Evolutionary conservation across 805 yeast species (phyloP).

Genomic region (Saccharomyces eubayanus): DNA sequence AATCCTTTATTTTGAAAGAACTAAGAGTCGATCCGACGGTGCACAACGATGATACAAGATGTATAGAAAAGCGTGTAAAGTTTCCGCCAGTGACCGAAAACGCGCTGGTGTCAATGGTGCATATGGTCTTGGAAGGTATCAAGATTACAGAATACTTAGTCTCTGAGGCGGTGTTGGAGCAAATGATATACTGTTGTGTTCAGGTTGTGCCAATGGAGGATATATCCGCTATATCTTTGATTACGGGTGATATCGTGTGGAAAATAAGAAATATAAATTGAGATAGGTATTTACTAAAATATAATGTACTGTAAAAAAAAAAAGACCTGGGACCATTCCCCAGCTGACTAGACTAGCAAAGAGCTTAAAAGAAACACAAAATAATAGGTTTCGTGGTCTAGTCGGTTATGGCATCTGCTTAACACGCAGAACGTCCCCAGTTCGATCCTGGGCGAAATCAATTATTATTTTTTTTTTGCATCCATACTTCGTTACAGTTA

Average conservation of each 20-base stretch:
- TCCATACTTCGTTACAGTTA: too few relatives aligned
- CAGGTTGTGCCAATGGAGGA: conserved; percentile 16
- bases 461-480: not conserved
- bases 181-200: conserved; percentile 20
- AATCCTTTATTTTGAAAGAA: conserved; percentile 13
- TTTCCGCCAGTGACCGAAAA: conserved; percentile 19
- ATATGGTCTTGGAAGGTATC: conserved; percentile 24
- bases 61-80: conserved; percentile 1
- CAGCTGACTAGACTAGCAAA: too few relatives aligned
- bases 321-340: too few relatives aligned
- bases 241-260: conserved; percentile 20
- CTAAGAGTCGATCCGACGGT: not conserved
- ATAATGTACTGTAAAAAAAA: too few relatives aligned
- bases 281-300: not conserved
- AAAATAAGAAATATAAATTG: not conserved
- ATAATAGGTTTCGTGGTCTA: conserved; percentile 85
- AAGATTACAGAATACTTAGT: conserved; percentile 15
- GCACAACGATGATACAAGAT: not conserved
- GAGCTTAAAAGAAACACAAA: not conserved
- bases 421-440: conserved; percentile 99
- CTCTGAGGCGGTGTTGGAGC: conserved; percentile 15
- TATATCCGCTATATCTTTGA: conserved; percentile 13
- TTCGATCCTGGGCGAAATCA: conserved; percentile 99
- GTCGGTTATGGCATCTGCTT: conserved; percentile 99
- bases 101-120: conserved; percentile 15